Evolutionary conservation across 2,329 filamentous ascomycete species (phyloP), one percentile per base, ranked within the genome.

Genomic region (Thermomyces lanuginosus): DNA sequence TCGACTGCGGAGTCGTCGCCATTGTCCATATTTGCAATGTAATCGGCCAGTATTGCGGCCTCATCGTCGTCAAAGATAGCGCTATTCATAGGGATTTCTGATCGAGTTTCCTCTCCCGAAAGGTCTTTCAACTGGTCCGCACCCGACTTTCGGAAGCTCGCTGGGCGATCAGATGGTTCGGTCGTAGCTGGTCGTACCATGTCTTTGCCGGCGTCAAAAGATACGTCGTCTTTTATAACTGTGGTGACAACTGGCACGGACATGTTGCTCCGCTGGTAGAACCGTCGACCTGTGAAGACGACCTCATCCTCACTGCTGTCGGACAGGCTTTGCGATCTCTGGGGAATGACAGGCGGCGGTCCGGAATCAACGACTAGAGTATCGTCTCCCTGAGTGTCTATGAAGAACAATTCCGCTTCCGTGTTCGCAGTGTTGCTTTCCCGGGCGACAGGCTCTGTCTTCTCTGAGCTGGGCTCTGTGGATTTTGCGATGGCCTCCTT

Each of bases 271-370:
- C 26, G 6, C 16, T 27, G 8, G 17, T 26, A 22, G 16, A 16
- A 13, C 6, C 25, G 23, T 15, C 53, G 43, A 11, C 52, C 53
- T 11, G 33, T 40, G 24, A 56, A 57, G 5, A 57, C 45, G 17
- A 57, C 43, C 30, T 56, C 53, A 23, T 92, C 80, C 24, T 79
- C 77, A 41, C 74, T 77, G 0, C 76, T 79, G 36, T 70, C 62
- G 0, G 63, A 64, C 5, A 44, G 42, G 2, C 53, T 53, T 9
- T 55, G 55, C 11, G 49, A 51, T 6, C 31, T 24, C 9, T 43
- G 37, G 8, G 43, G 42, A 18, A 46, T 28, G 14, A 31, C 30
- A 4, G 48, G 48, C 24, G 47, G 36, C 6, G 46, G 33, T 10
- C 52, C 31, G 4, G 45, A 45, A 5, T 50, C 52, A 4, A 45